Base-by-base conservation (phyloP, 495 filamentous ascomycete species). In the Durotheca rogersii region DNA sequence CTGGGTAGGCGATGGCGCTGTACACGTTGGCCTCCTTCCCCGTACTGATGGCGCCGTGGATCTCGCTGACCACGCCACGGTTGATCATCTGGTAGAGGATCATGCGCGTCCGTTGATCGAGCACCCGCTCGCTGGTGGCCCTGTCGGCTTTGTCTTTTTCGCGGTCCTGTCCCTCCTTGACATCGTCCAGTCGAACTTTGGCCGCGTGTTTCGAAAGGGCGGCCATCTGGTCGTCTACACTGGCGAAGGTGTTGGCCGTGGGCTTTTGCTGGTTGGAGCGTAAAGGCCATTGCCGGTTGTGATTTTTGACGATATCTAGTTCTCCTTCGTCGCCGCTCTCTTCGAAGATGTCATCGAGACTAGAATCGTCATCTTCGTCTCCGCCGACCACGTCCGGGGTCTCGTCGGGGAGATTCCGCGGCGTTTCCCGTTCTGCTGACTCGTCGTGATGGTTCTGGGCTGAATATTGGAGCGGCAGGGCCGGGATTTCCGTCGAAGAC, bases 1-100 rank as follows among this genome's bases (percentile, higher is more conserved):
- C 64, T 17, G 66, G 56, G 15, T 77, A 68, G 9, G 69, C 60
- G 10, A 71, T 56, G 4, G 69, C 76, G 52, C 91, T 85, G 71
- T 97, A 98, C 15, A 98, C 93, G 55, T 98, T 97, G 35, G 93
- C 93, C 68, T 98, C 93, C 65, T 98, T 98, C 35, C 93, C 93
- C 0, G 93, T 96, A 32, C 88, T 93, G 53, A 98, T 72, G 66
- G 90, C 90, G 7, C 93, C 93, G 62, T 97, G 87, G 25, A 96
- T 82, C 56, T 79, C 76, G 64, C 89, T 88, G 14, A 88, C 81
- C 11, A 96, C 77, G 38, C 90, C 81, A 2, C 87, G 80, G 64
- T 96, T 96, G 71, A 97, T 92, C 79, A 97, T 85, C 70, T 96
- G 88, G 49, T 95, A 73, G 29, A 98, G 74, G 37, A 97, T 92